Percentiles rank a stretch among this genome's conserved stretches.
Evolutionary conservation across 768 basidiomycete species (phyloP).

Genomic region (Trametes elegans): DNA sequence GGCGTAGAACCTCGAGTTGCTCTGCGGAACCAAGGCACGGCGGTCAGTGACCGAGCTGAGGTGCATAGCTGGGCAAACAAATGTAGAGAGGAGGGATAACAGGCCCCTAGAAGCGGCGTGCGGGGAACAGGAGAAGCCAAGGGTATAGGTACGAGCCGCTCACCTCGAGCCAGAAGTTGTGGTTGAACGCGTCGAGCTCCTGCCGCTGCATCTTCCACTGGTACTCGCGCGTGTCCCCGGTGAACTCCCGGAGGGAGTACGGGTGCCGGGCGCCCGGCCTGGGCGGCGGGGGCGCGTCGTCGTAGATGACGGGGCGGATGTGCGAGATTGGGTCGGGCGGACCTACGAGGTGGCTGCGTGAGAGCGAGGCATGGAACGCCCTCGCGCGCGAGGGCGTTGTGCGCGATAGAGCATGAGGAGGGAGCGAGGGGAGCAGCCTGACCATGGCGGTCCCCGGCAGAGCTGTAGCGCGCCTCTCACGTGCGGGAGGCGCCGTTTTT

Average conservation of each 20-base stretch:
- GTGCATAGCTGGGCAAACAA: background rate
- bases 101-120: background rate
- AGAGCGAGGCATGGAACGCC: constrained; percentile 16
- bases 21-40: constrained; percentile 55
- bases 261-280: constrained; percentile 46
- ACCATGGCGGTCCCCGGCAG: constrained; percentile 18
- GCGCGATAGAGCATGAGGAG: background rate
- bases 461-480: constrained; percentile 7
- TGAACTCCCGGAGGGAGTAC: constrained; percentile 78
- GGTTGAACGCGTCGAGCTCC: constrained; percentile 71
- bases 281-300: constrained; percentile 45
- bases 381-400: background rate
- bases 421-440: constrained; percentile 9
- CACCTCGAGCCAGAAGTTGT: constrained; percentile 81
- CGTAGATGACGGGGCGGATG: constrained; percentile 77
- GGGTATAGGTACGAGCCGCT: constrained; percentile 28
- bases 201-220: constrained; percentile 71
- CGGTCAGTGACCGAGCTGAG: too few relatives aligned
- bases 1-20: constrained; percentile 75
- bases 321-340: constrained; percentile 79
- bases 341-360: constrained; percentile 46
- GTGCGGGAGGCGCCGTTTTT: background rate
- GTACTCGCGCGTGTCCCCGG: constrained; percentile 47
- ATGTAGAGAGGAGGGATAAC: background rate
- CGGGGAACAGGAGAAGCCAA: background rate